A percentile compares a stretch with the other conserved stretches of the same genome.
phyloP scores from a whole-genome alignment of 306 rosid genomes.

The Geum urbanum region DNA sequence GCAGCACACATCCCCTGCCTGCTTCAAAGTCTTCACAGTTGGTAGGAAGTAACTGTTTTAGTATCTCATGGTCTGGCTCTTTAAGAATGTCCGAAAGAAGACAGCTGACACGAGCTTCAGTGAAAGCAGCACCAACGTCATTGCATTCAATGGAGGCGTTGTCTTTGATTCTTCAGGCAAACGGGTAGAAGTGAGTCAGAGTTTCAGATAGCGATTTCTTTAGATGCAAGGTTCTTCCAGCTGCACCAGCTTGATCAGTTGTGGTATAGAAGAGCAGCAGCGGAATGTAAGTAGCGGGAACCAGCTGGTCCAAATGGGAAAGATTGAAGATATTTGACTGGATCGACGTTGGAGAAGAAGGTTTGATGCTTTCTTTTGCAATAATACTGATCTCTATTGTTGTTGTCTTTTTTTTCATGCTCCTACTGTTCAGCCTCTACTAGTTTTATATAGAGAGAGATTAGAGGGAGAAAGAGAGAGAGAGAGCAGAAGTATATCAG shows the following conservation, averaged over 20 bases:
- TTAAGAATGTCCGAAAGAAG: conserved; percentile 24
- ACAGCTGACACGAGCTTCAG: conserved; percentile 24
- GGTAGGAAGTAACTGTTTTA: conserved; percentile 15
- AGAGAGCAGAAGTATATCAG: neutral
- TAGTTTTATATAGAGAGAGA: neutral
- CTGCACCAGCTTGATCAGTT: too few species aligned
- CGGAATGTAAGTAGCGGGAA: neutral
- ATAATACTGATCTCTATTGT: neutral
- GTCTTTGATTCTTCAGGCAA: conserved; percentile 37
- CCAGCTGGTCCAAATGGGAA: conserved; percentile 23
- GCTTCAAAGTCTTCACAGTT: neutral
- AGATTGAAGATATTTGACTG: conserved; percentile 19
- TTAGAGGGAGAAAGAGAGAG: too few species aligned
- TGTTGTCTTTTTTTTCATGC: neutral
- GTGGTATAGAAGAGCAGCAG: conserved; percentile 14
- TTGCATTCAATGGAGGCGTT: conserved; percentile 23
- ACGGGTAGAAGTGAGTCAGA: conserved; percentile 33
- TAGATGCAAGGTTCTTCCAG: neutral
- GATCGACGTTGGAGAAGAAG: conserved; percentile 27
- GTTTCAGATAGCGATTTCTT: conserved; percentile 28
- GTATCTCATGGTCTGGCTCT: conserved; percentile 21
- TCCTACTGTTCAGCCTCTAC: neutral
- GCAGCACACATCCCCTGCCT: conserved; percentile 12
- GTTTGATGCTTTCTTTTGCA: conserved; percentile 17
- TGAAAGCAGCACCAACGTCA: conserved; percentile 29